phyloP scores from a whole-genome alignment of 345 rosid species.

The Lepidium aucheri region DNA sequence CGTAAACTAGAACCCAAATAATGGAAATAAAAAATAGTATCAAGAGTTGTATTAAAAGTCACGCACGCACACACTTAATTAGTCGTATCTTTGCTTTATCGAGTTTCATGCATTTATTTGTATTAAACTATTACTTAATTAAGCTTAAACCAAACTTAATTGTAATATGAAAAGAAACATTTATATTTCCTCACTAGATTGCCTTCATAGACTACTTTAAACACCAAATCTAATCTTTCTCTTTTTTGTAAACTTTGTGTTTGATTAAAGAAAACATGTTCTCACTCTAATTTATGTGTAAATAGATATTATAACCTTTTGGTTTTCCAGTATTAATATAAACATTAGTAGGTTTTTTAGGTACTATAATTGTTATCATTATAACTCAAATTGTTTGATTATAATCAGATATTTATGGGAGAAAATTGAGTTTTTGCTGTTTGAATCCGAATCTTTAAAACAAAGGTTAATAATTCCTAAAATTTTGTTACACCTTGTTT shows the following conservation, averaged over 20 bases:
- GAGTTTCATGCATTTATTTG: conserved; percentile 20
- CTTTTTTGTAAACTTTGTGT: conserved; percentile 9
- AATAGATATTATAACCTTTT: background rate
- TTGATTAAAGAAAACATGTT: conserved; percentile 5
- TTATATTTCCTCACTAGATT: conserved; percentile 4
- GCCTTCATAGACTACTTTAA: conserved; percentile 16
- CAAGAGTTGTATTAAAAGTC: conserved; percentile 10
- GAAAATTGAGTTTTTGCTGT: no score
- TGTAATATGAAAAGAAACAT: background rate
- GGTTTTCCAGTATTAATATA: background rate
- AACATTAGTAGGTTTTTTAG: no score
- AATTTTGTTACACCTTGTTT: background rate
- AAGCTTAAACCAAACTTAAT: background rate
- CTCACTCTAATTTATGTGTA: background rate
- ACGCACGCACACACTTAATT: conserved; percentile 22
- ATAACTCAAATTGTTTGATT: background rate
- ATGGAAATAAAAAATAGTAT: conserved; percentile 20
- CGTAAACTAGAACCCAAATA: conserved; percentile 16
- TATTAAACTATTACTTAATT: background rate
- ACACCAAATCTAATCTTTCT: conserved; percentile 24
- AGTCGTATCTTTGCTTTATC: conserved; percentile 22
- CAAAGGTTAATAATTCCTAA: background rate
- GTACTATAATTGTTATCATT: background rate
- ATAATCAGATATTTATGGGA: no score
- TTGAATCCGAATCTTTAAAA: no score